Base-by-base conservation (phyloP, 352 stramenopile genomes). In the Phytopythium boreale region DNA sequence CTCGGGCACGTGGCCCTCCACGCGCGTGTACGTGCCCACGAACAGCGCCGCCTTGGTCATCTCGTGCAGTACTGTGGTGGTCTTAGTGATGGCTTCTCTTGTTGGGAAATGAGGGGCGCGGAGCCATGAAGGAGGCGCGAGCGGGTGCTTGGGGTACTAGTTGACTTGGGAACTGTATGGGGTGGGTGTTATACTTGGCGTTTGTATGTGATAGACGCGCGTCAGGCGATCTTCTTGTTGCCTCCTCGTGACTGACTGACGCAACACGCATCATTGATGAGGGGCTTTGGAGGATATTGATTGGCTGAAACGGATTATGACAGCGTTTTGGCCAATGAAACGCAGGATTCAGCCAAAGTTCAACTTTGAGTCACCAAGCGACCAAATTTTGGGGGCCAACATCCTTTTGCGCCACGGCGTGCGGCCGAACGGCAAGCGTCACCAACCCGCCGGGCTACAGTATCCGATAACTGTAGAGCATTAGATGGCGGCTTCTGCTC, bases 1-100 rank as follows among this genome's bases (percentile, higher is more conserved):
- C 52, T 95, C 69, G 15, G 59, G 59, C 59, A 95, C 84, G 68
- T 90, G 82, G 53, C 70, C 75, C 72, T 92, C 80, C 65, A 84
- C 84, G 62, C 84, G 84, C 56, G 87, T 92, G 71, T 95, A 95
- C n/a, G 84, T 93, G 63, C 87, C 87, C 24, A 93, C 84, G 55
- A 91, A 90, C 2, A 95, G 70, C 26, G 77, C 81, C 34, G 71
- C 71, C 55, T 71, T 68, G 47, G 44, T 64, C 72, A 66, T 67
- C 62, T 43, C 55, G 27, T 4, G 4, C 19, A 22, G 22, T 34
- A 7, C 29, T 3, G 29, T 14, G 3, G 26, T 20, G 20, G 47
- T 22, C 66, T 27, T 36, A 36, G 46, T 27, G 29, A 19, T 46
- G 39, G 31, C 1, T 22, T 19, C 17, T 60, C 43, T 60, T 36